Evolutionary conservation across 129 eudicot genomes (phyloP), one percentile per base, ranked within the genome.

Genomic region (Erigeron canadensis): DNA sequence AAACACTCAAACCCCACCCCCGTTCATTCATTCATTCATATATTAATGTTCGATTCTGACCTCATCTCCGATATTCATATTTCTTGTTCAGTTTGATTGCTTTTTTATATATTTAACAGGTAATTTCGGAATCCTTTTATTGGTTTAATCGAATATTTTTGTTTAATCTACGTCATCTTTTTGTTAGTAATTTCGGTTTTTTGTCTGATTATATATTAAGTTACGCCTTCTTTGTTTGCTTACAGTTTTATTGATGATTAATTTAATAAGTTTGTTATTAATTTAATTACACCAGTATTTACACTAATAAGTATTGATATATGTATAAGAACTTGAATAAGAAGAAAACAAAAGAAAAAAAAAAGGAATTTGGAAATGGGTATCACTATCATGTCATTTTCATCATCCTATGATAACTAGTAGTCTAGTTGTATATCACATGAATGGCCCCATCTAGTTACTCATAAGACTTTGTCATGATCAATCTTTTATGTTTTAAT

Each of bases 21-120:
- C 7, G 5, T 48, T 48, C n/a, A n/a, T 11, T 50, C 62, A 73
- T n/a, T 46, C 18, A 21, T 7, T 16, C 8, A 56, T 17, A 8
- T 18, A 56, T 61, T 17, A 50, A 16, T 37, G 19, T 21, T 4
- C 19, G 8, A 64, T 56, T 65, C 71, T 18, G 11, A 1, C 63
- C 58, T 67, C 18, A 50, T 50, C 13, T 18, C 23, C 40, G 3
- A 63, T 63, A 34, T 59, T 60, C 69, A 10, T 47, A 10, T 23
- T 5, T 37, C 45, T 46, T 63, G 2, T 61, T 69, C 6, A 21
- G 13, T 4, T 47, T 13, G 68, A 64, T 48, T 73, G 65, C 81
- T 48, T 44, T 45, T 67, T 73, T 74, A 28, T 28, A 28, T 28
- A 28, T 28, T 28, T 28, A 28, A 28, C 87, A 70, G 93, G 89